Conservation (phyloP, 2,329 filamentous ascomycete species). For the Aureobasidium sp. region DNA sequence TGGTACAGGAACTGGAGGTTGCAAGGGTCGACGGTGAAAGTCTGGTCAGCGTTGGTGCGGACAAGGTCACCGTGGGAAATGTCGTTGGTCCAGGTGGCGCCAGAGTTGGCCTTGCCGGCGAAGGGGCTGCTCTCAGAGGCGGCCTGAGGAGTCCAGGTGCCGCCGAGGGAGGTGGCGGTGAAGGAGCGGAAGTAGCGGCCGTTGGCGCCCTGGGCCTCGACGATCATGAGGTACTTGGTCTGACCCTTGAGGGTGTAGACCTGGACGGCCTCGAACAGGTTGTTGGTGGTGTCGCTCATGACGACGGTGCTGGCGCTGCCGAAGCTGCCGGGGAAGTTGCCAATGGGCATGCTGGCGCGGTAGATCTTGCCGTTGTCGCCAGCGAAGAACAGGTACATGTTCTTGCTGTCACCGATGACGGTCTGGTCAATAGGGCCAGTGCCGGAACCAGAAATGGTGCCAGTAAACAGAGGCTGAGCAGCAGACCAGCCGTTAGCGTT, state of each 20-base stretch:
- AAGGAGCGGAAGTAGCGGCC: constrained; percentile 63
- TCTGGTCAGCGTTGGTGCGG: constrained; percentile 53
- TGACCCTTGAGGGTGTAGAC: constrained; percentile 55
- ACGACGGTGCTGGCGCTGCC: constrained; percentile 47
- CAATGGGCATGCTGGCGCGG: constrained; percentile 55
- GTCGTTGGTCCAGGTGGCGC: constrained; percentile 58
- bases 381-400: constrained; percentile 63
- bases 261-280: constrained; percentile 60
- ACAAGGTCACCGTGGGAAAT: constrained; percentile 61
- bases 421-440: constrained; percentile 58
- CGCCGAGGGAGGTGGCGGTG: constrained; percentile 51
- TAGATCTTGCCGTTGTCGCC: constrained; percentile 64
- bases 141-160: constrained; percentile 54
- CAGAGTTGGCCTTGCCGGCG: constrained; percentile 60
- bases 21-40: constrained; percentile 56
- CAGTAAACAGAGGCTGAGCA: constrained; percentile 50
- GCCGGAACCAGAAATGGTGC: constrained; percentile 44
- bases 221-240: constrained; percentile 59
- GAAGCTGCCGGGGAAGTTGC: constrained; percentile 55
- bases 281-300: constrained; percentile 47
- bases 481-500: constrained; percentile 52
- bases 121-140: constrained; percentile 52
- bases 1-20: constrained; percentile 61
- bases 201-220: constrained; percentile 51
- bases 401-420: constrained; percentile 52